Base-by-base conservation (phyloP, 2,329 filamentous ascomycete species). In the Dothideomycetes sp. region DNA sequence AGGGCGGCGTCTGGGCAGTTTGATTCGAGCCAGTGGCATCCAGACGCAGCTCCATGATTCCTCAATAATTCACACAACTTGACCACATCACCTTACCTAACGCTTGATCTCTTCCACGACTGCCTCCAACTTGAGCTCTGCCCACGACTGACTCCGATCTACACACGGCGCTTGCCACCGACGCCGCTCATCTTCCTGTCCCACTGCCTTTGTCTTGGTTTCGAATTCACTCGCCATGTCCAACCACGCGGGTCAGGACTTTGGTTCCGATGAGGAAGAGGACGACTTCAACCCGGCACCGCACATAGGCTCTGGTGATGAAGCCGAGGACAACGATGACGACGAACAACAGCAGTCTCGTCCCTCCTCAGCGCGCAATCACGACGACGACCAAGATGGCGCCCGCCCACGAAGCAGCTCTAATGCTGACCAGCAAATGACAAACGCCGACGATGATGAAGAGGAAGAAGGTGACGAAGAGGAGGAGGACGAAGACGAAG, bases 271-370 rank as follows among this genome's bases (percentile, higher is more conserved):
- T 36, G 81, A 84, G 41, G 81, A 83, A 33, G 84, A 91, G 37
- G 87, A 93, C 51, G 82, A 89, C 59, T 94, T 95, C 72, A 94
- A 94, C 59, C 88, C 87, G 37, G 77, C 73, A 36, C 80, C 81
- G 15, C 81, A 76, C 44, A 76, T 85, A 43, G 55, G 76, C 24
- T 91, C 84, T 3, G 84, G 89, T 49, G 79, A 77, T 36, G 83
- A 86, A 44, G 72, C 38, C 24, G 56, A 56, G 18, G 63, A 64
- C 27, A 47, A 48, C 36, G 47, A 53, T 44, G 41, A 38, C 40
- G 19, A 22, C 41, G 43, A 50, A 52, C n/a, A 50, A 53, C 4
- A 53, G 57, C n/a, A 54, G 61, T 12, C 57, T 42, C 41, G 48
- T 5, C 12, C 22, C 22, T 27, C 22, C 7, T 12, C 22, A 27